Conservation (phyloP, 2,329 filamentous ascomycete genomes). For the Chrysosphaeria jannelii region DNA sequence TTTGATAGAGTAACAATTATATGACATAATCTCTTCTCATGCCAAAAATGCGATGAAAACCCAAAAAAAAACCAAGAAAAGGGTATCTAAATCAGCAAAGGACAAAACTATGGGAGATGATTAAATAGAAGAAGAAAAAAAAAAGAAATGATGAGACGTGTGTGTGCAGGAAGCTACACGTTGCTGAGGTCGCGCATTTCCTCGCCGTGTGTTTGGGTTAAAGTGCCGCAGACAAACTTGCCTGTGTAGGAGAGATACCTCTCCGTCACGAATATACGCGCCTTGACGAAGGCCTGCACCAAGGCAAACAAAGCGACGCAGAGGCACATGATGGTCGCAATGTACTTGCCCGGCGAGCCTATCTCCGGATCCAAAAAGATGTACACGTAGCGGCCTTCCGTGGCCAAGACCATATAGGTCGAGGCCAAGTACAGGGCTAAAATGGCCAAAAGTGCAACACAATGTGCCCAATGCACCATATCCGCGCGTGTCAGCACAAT, state of each 20-base stretch:
- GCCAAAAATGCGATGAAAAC: too few species aligned
- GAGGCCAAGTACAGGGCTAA: constrained; percentile 41
- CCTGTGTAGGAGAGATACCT: constrained; percentile 13
- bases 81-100: too few species aligned
- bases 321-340: constrained; percentile 24
- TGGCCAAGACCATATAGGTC: constrained; percentile 41
- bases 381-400: constrained; percentile 49
- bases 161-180: too few species aligned
- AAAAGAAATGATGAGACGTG: too few species aligned
- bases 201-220: too few species aligned
- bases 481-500: constrained; percentile 35
- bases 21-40: too few species aligned
- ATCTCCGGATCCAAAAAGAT: constrained; percentile 42
- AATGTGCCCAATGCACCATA: constrained; percentile 29
- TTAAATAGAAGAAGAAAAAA: too few species aligned
- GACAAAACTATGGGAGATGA: too few species aligned
- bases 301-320: constrained; percentile 21
- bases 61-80: too few species aligned
- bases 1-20: not conserved
- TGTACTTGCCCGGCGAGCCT: constrained; percentile 21
- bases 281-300: constrained; percentile 18
- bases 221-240: constrained; percentile 7
- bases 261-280: constrained; percentile 19
- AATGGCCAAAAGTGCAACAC: constrained; percentile 37
- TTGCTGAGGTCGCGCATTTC: too few species aligned